These are phyloP conservation scores for Candida dajiaensis DNA, from an alignment of 805 yeast species.

Conservation along the genomic window DNA sequence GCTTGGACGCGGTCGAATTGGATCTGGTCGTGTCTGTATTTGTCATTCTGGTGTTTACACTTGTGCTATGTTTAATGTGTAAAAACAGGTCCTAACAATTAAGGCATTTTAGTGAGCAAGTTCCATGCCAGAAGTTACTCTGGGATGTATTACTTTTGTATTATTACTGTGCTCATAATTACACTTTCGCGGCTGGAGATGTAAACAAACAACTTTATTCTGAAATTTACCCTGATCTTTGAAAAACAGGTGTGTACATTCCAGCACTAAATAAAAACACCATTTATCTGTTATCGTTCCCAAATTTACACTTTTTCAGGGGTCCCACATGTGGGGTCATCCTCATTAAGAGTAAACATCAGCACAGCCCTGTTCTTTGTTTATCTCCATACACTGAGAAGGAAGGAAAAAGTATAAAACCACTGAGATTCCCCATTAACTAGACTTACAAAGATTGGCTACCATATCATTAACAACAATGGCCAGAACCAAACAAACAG, in stretches of 20 bases:
- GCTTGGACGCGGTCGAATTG: neutral
- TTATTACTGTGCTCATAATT: neutral
- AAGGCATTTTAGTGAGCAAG: neutral
- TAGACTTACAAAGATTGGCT: too few relatives aligned
- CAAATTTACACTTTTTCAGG: neutral
- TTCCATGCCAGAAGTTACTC: neutral
- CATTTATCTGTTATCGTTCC: neutral
- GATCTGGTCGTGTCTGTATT: neutral
- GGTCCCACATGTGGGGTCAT: neutral
- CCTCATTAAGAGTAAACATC: neutral
- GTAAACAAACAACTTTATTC: neutral
- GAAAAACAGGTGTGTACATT: neutral
- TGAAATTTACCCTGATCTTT: neutral
- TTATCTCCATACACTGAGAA: neutral
- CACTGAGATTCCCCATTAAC: neutral
- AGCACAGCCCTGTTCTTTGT: neutral
- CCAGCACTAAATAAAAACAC: neutral
- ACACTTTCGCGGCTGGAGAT: neutral
- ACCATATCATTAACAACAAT: slow-evolving; percentile 31
- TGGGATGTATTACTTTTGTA: neutral
- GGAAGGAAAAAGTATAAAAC: neutral
- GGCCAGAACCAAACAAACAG: slow-evolving; percentile 95
- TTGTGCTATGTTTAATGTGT: slow-evolving; percentile 8
- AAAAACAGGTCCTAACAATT: slow-evolving; percentile 12
- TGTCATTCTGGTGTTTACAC: slow-evolving; percentile 1